These are phyloP conservation scores for Paraglomus brasilianum DNA, from an alignment of 192 early-diverging fungal genomes.

Conservation along the genomic window DNA sequence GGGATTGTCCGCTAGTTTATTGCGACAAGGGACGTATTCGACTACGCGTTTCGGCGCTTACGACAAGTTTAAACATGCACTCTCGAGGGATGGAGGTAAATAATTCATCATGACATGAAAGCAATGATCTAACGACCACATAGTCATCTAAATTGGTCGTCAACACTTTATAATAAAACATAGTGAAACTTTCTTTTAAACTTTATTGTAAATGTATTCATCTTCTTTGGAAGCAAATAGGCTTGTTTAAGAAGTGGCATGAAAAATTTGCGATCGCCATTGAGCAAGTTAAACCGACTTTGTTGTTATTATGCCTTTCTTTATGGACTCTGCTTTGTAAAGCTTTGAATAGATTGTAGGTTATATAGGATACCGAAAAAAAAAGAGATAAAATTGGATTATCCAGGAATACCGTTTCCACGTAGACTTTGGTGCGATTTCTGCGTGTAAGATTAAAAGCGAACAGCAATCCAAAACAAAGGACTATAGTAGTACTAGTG, in stretches of 20 bases:
- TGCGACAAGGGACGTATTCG: conserved; percentile 79
- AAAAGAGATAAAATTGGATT: too few relatives aligned
- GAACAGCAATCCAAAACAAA: too few relatives aligned
- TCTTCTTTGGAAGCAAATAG: neutral
- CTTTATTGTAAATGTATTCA: neutral
- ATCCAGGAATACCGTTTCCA: too few relatives aligned
- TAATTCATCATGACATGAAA: neutral
- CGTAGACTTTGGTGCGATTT: too few relatives aligned
- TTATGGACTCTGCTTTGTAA: too few relatives aligned
- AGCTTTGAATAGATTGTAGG: too few relatives aligned
- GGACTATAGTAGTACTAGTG: too few relatives aligned
- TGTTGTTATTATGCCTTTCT: neutral
- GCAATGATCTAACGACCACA: neutral
- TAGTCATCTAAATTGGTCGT: neutral
- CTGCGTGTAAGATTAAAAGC: too few relatives aligned
- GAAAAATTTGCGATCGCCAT: neutral
- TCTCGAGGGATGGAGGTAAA: conserved; percentile 50
- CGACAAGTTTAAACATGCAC: conserved; percentile 62
- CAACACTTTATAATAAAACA: neutral
- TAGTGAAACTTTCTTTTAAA: conserved; percentile 1
- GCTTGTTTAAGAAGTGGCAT: neutral
- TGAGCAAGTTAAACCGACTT: neutral
- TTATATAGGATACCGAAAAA: too few relatives aligned
- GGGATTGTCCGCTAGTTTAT: conserved; percentile 68
- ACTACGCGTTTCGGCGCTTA: conserved; percentile 78